Conservation (phyloP, 163 green algal species). For the Scenedesmus sp. region DNA sequence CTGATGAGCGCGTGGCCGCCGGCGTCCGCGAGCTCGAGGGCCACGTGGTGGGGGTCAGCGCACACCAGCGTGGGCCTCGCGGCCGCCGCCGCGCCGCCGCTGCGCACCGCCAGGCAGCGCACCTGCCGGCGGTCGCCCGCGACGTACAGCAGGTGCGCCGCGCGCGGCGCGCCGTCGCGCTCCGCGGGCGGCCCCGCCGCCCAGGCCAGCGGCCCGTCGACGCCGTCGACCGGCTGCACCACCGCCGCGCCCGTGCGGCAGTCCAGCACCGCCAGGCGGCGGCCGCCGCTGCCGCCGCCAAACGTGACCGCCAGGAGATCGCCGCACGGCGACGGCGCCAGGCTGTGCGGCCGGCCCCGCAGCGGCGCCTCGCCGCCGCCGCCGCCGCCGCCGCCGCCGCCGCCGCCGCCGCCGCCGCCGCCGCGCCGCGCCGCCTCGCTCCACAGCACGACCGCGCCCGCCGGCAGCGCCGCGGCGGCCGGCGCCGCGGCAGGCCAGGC, state of each 20-base stretch:
- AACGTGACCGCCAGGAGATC: conserved; percentile 16
- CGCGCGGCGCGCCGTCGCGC: not conserved
- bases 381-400: conserved; percentile 6
- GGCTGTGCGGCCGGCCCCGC: not conserved
- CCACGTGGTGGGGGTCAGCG: conserved; percentile 26
- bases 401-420: conserved; percentile 11
- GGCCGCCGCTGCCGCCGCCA: not conserved
- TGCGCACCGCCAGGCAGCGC: conserved; percentile 9
- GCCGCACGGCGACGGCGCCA: not conserved
- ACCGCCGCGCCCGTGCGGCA: not conserved
- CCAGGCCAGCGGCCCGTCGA: conserved; percentile 13
- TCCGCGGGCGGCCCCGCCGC: not conserved
- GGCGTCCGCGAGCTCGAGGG: not conserved
- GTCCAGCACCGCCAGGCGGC: conserved; percentile 15
- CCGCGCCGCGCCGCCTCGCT: not conserved
- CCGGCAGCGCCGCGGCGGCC: not conserved
- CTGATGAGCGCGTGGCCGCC: not conserved
- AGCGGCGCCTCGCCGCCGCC: no score
- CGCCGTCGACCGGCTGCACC: conserved; percentile 8
- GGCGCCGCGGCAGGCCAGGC: not conserved
- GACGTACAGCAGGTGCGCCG: conserved; percentile 21
- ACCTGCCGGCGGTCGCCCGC: not conserved
- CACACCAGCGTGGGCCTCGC: not conserved
- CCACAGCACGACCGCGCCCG: not conserved
- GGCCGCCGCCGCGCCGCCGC: not conserved